These are phyloP conservation scores for Cornus suecica DNA, from an alignment of 148 eudicot species.

Conservation along the genomic window DNA sequence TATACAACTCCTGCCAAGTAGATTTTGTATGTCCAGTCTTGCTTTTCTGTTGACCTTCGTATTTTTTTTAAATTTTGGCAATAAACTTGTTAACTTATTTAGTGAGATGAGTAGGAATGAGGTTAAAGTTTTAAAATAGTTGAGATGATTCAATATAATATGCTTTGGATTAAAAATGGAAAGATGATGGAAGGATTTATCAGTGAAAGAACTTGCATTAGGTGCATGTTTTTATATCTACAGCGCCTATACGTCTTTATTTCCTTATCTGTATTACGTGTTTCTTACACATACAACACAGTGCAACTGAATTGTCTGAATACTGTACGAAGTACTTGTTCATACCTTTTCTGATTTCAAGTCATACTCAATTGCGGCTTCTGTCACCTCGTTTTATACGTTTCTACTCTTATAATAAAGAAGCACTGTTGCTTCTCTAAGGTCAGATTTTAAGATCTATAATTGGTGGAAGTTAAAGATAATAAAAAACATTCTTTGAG, in stretches of 20 bases:
- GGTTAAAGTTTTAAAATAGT: not conserved
- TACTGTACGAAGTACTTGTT: no score
- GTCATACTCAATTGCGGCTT: not conserved
- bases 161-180: not conserved
- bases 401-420: not conserved
- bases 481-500: not conserved
- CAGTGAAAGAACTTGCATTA: not conserved
- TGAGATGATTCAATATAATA: not conserved
- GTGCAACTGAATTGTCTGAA: not conserved
- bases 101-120: not conserved
- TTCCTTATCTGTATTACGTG: not conserved
- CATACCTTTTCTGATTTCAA: no score
- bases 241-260: not conserved
- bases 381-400: not conserved
- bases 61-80: no score
- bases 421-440: not conserved
- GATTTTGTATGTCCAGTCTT: not conserved
- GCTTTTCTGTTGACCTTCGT: not conserved
- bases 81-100: no score
- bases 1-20: not conserved
- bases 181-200: not conserved
- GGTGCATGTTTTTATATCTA: not conserved
- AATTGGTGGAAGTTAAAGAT: not conserved
- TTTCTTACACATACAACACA: not conserved
- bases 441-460: not conserved